Percentiles rank a stretch among this genome's conserved stretches.
Evolutionary conservation across 2,329 filamentous ascomycete genomes (phyloP).

Genomic region (Hyphodiscus sp.): DNA sequence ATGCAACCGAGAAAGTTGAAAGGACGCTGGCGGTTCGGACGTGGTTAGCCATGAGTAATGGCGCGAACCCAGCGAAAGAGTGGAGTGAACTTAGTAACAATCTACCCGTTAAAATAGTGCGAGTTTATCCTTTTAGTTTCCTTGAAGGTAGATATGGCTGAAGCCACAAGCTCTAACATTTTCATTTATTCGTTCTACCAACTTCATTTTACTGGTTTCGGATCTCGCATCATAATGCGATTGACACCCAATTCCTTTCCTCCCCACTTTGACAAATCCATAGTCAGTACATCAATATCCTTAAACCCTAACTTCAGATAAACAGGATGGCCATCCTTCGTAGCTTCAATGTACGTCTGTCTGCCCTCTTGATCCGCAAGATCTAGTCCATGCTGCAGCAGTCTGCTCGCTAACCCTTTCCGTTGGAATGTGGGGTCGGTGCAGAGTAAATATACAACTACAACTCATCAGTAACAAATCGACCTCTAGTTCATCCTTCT

Average conservation of each 20-base stretch:
- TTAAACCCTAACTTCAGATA: conserved; percentile 35
- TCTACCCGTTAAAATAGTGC: not conserved
- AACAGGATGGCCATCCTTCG: conserved; percentile 30
- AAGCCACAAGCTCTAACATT: no score
- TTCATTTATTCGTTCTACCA: not conserved
- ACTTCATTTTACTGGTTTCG: not conserved
- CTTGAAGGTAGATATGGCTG: not conserved
- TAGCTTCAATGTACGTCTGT: conserved; percentile 35
- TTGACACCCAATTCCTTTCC: conserved; percentile 15
- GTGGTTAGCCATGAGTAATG: not conserved
- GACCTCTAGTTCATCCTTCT: not conserved
- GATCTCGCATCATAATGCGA: conserved; percentile 27
- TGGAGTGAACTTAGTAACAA: not conserved
- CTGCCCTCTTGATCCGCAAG: conserved; percentile 31
- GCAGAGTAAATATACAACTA: conserved; percentile 33
- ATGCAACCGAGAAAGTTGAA: not conserved
- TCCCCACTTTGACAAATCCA: conserved; percentile 26
- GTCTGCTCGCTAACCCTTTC: conserved; percentile 30
- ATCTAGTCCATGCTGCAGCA: conserved; percentile 32
- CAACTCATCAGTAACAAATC: conserved; percentile 2
- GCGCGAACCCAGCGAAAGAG: not conserved
- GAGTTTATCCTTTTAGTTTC: not conserved
- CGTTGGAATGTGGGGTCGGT: conserved; percentile 32
- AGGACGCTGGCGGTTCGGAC: not conserved
- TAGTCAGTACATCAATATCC: conserved; percentile 29